phyloP scores from a whole-genome alignment of 345 rosid species.

The Garcia nutans region DNA sequence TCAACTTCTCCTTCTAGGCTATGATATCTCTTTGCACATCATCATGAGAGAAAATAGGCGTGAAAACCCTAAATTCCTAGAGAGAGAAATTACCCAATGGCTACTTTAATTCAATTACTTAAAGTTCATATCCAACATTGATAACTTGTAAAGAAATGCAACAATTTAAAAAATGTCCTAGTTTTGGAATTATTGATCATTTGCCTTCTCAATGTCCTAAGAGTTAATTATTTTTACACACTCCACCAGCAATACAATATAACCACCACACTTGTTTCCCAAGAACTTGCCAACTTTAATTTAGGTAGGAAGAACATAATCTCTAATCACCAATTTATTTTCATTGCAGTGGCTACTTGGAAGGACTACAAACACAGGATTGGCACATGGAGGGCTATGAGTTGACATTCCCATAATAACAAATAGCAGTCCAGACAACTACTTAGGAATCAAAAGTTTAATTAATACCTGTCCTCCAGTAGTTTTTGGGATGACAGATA shows the following conservation, averaged over 20 bases:
- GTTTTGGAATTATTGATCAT: too few relatives aligned
- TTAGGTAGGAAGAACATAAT: background rate
- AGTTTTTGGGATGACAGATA: constrained; percentile 83
- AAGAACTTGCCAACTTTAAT: background rate
- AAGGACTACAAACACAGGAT: background rate
- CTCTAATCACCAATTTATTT: background rate
- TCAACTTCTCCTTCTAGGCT: too few relatives aligned
- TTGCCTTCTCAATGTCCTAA: background rate
- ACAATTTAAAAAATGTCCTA: too few relatives aligned
- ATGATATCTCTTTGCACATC: too few relatives aligned
- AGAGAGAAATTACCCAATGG: too few relatives aligned
- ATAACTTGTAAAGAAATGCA: background rate
- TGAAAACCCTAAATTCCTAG: too few relatives aligned
- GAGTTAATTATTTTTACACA: background rate
- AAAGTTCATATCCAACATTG: background rate
- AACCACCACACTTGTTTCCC: background rate
- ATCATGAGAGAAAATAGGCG: too few relatives aligned
- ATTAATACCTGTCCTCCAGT: constrained; percentile 89
- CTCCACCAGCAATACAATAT: background rate
- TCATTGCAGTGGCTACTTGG: background rate
- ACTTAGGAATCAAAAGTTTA: background rate
- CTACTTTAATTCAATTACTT: too few relatives aligned
- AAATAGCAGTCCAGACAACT: background rate
- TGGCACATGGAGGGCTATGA: background rate
- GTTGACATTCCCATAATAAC: background rate